Evolutionary conservation across 345 rosid genomes (phyloP), one percentile per base, ranked within the genome.

Genomic region (Lepidium sativum): DNA sequence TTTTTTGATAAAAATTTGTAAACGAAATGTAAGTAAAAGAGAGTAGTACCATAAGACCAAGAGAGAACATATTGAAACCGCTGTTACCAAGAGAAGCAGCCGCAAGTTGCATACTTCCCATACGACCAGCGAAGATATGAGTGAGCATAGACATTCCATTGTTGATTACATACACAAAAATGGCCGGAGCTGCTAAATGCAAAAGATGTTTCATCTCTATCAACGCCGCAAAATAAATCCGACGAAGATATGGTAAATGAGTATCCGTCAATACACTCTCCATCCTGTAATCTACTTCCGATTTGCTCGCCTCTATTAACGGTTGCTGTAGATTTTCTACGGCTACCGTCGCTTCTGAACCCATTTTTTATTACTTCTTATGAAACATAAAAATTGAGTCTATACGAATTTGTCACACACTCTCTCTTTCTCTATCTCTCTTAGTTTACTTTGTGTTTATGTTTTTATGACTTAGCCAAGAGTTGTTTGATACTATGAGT

Each of bases 21-120:
- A n/a, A n/a, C n/a, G n/a, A n/a, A n/a, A n/a, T n/a, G n/a, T n/a
- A n/a, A 9, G 6, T 11, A n/a, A 11, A 41, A 33, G 8, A 37
- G 16, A n/a, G 3, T 1, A 20, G 18, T 78, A 83, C 88, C 88
- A 83, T 42, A 52, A 83, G 67, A 62, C 88, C 88, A 33, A 67
- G 70, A 6, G 81, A 70, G 51, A 84, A 72, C 51, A 80, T 49
- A 59, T 81, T 80, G 77, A 84, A 70, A 52, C 88, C 86, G 16
- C 75, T 81, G 78, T 78, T 81, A 34, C 86, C 86, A 1, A 84
- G 88, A 47, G 84, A 81, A 39, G 74, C 80, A 1, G 81, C 88
- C 13, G 88, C 88, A 32, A 81, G 88, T 75, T 86, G 71, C 60
- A 83, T 81, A 69, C 83, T 82, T 27, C 92, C 88, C 14, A 86